phyloP scores from a whole-genome alignment of 2,329 filamentous ascomycete species.

The Alternaria atra region DNA sequence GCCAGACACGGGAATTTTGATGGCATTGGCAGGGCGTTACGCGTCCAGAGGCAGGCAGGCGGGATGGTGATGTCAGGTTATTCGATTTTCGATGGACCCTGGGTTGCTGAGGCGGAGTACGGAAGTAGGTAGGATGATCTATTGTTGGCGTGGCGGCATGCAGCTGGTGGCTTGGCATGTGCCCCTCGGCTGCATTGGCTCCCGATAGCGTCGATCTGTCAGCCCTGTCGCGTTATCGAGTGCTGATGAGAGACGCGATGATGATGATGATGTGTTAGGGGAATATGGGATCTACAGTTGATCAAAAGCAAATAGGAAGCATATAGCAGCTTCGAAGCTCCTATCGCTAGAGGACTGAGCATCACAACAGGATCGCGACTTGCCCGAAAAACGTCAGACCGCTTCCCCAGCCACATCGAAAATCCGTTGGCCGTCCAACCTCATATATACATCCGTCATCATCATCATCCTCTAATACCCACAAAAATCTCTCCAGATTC shows the following conservation, averaged over 20 bases:
- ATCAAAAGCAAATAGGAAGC: not conserved
- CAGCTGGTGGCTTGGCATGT: conserved; percentile 9
- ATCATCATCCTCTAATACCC: conserved; percentile 8
- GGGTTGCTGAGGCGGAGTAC: conserved; percentile 1
- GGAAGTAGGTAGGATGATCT: conserved; percentile 10
- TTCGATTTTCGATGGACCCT: conserved; percentile 14
- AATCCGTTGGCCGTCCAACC: conserved; percentile 11
- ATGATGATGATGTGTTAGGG: not conserved
- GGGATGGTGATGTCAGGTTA: conserved; percentile 19
- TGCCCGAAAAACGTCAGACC: not conserved
- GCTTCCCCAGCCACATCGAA: conserved; percentile 1
- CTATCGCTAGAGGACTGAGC: not conserved
- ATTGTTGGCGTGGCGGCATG: conserved; percentile 30
- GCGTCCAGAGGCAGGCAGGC: conserved; percentile 6
- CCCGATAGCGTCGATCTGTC: conserved; percentile 18
- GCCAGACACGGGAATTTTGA: not conserved
- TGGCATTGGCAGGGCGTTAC: conserved; percentile 6
- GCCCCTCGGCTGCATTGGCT: conserved; percentile 11
- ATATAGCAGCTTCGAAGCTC: not conserved
- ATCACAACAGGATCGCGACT: not conserved
- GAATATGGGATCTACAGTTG: conserved; percentile 1
- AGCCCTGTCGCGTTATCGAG: conserved; percentile 3
- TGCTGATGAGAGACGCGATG: not conserved
- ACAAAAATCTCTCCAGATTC: conserved; percentile 13
- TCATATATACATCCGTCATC: not conserved